These are phyloP conservation scores for Aristolochia fimbriata DNA, from an alignment of 164 flowering plant species.

Conservation along the genomic window DNA sequence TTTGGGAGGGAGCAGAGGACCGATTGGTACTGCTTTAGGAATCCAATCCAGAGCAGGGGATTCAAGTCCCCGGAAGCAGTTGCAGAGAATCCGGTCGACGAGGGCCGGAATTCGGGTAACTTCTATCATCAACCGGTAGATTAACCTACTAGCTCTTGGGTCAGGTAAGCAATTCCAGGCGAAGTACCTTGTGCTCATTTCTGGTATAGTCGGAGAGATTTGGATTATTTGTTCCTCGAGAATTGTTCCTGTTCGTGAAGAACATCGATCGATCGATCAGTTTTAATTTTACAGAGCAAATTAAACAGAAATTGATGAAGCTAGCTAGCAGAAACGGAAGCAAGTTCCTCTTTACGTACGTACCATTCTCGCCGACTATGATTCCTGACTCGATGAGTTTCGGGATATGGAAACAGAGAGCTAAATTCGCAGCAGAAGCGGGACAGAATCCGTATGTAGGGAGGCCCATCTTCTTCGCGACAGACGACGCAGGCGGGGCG, in stretches of 20 bases:
- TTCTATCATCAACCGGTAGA: not conserved
- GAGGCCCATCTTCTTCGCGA: conserved; percentile 21
- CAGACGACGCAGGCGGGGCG: conserved; percentile 13
- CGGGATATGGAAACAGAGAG: conserved; percentile 7
- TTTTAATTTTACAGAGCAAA: not conserved
- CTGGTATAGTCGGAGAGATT: not conserved
- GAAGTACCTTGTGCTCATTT: not conserved
- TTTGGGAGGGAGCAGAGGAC: conserved; percentile 6
- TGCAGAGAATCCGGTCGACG: conserved; percentile 11
- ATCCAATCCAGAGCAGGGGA: conserved; percentile 1
- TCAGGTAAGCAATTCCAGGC: not conserved
- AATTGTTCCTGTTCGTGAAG: not conserved
- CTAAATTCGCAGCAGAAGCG: conserved; percentile 5
- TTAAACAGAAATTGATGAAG: no score
- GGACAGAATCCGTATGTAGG: conserved; percentile 13
- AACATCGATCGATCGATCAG: no score
- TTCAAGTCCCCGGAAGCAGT: conserved; percentile 11
- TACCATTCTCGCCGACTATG: conserved; percentile 12
- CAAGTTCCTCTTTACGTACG: not conserved
- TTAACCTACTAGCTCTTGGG: no score
- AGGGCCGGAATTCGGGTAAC: not conserved
- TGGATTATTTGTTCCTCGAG: not conserved
- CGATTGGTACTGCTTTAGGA: conserved; percentile 7
- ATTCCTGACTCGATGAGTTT: conserved; percentile 18
- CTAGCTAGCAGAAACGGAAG: no score